Percentiles rank a stretch among this genome's conserved stretches.
Conservation (phyloP, 805 yeast genomes). For the Lipomyces sp. region DNA sequence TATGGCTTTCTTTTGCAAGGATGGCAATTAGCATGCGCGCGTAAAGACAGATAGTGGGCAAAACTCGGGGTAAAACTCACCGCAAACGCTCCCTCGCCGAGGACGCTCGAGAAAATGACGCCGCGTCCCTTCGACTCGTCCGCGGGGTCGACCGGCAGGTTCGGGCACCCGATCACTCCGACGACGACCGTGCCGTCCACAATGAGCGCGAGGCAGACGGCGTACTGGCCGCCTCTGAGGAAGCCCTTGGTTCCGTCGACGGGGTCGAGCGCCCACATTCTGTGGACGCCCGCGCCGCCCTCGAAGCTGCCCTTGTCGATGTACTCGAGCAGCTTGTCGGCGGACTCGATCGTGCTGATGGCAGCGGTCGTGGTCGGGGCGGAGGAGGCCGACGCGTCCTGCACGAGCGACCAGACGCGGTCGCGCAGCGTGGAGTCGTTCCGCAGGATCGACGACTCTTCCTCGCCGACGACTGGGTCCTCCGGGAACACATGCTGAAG, state of each 20-base stretch:
- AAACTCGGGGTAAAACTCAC: conserved; percentile 42
- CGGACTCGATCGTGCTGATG: conserved; percentile 35
- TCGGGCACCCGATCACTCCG: conserved; percentile 97
- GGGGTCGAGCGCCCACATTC: conserved; percentile 98
- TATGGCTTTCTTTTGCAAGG: conserved; percentile 15
- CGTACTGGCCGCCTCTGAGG: conserved; percentile 92
- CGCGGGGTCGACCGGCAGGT: conserved; percentile 56
- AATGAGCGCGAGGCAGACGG: conserved; percentile 87
- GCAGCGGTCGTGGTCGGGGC: conserved; percentile 32
- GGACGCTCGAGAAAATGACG: conserved; percentile 70
- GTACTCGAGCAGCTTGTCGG: conserved; percentile 54
- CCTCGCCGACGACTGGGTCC: conserved; percentile 93
- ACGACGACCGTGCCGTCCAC: conserved; percentile 80
- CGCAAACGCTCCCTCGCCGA: conserved; percentile 62
- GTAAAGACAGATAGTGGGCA: neutral
- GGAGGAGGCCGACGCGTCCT: conserved; percentile 45
- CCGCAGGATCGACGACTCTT: conserved; percentile 68
- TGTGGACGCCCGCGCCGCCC: conserved; percentile 67
- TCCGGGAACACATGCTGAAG: conserved; percentile 72
- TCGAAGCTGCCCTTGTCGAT: conserved; percentile 76
- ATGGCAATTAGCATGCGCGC: too few species aligned
- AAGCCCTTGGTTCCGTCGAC: conserved; percentile 98
- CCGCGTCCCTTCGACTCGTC: conserved; percentile 47
- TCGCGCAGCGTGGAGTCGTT: conserved; percentile 49
- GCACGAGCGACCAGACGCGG: conserved; percentile 58